phyloP scores from a whole-genome alignment of 2,329 filamentous ascomycete genomes.

The Massarina eburnea region DNA sequence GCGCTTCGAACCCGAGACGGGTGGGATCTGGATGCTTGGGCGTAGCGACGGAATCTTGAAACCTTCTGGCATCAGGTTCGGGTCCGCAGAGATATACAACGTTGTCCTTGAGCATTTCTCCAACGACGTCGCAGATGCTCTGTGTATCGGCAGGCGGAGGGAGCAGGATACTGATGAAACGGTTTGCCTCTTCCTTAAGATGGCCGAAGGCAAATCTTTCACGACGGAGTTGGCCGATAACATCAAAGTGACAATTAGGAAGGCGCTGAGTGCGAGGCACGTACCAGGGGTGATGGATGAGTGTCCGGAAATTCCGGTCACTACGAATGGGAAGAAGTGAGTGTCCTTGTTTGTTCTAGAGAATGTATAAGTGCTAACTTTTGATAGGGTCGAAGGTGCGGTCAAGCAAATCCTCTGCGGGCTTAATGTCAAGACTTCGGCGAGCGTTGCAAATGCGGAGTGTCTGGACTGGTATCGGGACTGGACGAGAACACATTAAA shows the following conservation, averaged over 20 bases:
- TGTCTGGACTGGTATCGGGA: constrained; percentile 84
- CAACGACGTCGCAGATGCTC: constrained; percentile 75
- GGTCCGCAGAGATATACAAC: constrained; percentile 94
- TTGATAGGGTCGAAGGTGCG: constrained; percentile 79
- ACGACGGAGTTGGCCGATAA: constrained; percentile 59
- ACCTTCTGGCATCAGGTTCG: constrained; percentile 87
- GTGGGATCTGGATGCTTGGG: constrained; percentile 86
- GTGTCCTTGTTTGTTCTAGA: constrained; percentile 32
- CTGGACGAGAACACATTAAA: constrained; percentile 57
- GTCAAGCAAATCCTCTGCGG: constrained; percentile 96
- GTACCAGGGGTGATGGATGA: constrained; percentile 82
- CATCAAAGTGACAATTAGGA: constrained; percentile 70
- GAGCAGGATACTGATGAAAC: constrained; percentile 77
- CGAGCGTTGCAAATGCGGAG: constrained; percentile 88
- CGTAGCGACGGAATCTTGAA: constrained; percentile 92
- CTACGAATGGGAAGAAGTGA: constrained; percentile 93
- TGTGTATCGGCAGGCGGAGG: constrained; percentile 79
- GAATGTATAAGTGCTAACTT: constrained; percentile 8
- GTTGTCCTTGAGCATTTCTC: constrained; percentile 83
- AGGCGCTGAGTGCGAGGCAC: constrained; percentile 83
- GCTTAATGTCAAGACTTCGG: constrained; percentile 81
- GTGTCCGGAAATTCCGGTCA: constrained; percentile 85
- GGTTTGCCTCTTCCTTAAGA: constrained; percentile 85
- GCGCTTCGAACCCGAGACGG: constrained; percentile 67
- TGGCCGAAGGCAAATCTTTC: constrained; percentile 62